Conservation (phyloP, 1,284 basidiomycete species). For the Naganishia albida region DNA sequence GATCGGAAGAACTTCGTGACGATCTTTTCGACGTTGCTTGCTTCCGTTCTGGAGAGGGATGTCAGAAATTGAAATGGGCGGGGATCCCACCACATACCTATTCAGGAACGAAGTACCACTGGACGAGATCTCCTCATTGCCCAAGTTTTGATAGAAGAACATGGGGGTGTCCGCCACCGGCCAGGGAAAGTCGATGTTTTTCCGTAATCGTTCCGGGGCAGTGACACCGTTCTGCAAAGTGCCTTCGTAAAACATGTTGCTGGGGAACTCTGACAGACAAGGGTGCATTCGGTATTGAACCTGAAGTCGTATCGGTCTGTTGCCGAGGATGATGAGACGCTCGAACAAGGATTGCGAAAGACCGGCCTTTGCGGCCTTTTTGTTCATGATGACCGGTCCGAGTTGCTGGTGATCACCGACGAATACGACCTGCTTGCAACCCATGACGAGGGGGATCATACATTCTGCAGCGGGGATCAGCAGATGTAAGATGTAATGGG, state of each 20-base stretch:
- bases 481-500: constrained; percentile 32
- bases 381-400: constrained; percentile 99
- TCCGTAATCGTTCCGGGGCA: constrained; percentile 91
- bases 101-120: constrained; percentile 99
- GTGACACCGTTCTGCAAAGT: constrained; percentile 99
- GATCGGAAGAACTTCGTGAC: constrained; percentile 99
- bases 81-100: constrained; percentile 57
- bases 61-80: neutral
- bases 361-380: constrained; percentile 96
- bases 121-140: constrained; percentile 97
- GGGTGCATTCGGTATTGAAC: constrained; percentile 99
- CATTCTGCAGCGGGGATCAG: constrained; percentile 65
- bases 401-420: constrained; percentile 98
- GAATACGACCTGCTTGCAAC: constrained; percentile 97
- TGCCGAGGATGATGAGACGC: constrained; percentile 89
- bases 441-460: constrained; percentile 97
- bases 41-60: constrained; percentile 74
- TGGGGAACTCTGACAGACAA: constrained; percentile 97
- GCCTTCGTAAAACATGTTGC: constrained; percentile 99
- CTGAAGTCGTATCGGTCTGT: constrained; percentile 95
- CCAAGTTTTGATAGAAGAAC: constrained; percentile 99
- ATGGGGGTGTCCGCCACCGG: constrained; percentile 96
- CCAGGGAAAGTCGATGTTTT: constrained; percentile 99
- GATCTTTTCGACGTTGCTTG: constrained; percentile 98
- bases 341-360: constrained; percentile 97